Conservation (phyloP, 2,329 filamentous ascomycete species). For the Monosporascus cannonballus region DNA sequence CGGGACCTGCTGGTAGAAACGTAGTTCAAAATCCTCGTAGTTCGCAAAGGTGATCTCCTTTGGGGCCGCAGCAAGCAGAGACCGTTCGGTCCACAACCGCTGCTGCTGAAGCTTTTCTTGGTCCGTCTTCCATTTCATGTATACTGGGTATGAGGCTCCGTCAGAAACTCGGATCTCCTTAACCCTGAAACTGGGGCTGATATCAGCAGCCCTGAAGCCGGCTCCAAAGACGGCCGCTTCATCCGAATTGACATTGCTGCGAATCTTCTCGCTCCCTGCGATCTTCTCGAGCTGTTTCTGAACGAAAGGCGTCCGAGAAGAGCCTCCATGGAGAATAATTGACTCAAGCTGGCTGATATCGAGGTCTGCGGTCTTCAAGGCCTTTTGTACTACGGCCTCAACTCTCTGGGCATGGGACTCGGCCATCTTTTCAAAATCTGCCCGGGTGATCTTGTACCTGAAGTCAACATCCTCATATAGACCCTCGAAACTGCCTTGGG, state of each 20-base stretch:
- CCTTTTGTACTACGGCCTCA: slow-evolving; percentile 61
- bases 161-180: slow-evolving; percentile 92
- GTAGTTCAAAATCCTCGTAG: slow-evolving; percentile 72
- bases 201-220: slow-evolving; percentile 83
- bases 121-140: slow-evolving; percentile 66
- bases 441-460: slow-evolving; percentile 77
- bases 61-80: slow-evolving; percentile 64
- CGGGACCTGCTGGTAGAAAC: slow-evolving; percentile 69
- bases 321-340: slow-evolving; percentile 88
- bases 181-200: slow-evolving; percentile 93
- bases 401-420: slow-evolving; percentile 64
- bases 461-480: slow-evolving; percentile 91
- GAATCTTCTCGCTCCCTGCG: slow-evolving; percentile 71
- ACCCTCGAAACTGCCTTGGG: slow-evolving; percentile 74
- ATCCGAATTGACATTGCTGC: slow-evolving; percentile 93
- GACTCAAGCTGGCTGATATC: slow-evolving; percentile 74
- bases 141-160: slow-evolving; percentile 64
- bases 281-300: slow-evolving; percentile 79
- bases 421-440: slow-evolving; percentile 75
- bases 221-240: slow-evolving; percentile 95
- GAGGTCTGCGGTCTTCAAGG: slow-evolving; percentile 67
- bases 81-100: slow-evolving; percentile 74
- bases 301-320: slow-evolving; percentile 86
- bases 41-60: slow-evolving; percentile 85
- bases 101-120: slow-evolving; percentile 69